phyloP scores from a whole-genome alignment of 441 rosid genomes.

The Francoa sonchifolia region DNA sequence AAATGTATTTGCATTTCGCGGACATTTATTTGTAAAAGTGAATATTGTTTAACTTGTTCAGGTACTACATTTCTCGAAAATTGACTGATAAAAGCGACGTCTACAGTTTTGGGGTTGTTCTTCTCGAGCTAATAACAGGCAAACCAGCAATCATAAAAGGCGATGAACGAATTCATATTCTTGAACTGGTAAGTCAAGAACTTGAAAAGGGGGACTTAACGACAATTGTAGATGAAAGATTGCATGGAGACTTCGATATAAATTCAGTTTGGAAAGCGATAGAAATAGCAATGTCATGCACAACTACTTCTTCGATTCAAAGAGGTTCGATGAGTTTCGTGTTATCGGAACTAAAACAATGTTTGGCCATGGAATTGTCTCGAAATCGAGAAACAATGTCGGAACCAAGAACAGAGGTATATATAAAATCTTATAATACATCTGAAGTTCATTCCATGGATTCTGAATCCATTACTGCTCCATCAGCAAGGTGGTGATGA shows the following conservation, averaged over 20 bases:
- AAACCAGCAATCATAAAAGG: constrained; percentile 16
- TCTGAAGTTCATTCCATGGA: neutral
- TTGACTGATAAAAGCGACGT: constrained; percentile 26
- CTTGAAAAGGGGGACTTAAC: constrained; percentile 25
- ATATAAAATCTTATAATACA: neutral
- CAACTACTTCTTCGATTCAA: constrained; percentile 10
- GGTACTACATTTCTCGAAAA: constrained; percentile 15
- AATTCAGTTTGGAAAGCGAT: constrained; percentile 28
- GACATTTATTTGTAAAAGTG: neutral
- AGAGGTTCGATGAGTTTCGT: constrained; percentile 30
- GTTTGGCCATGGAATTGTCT: constrained; percentile 21
- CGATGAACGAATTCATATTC: constrained; percentile 10
- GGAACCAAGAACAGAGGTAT: neutral
- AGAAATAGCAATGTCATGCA: constrained; percentile 36
- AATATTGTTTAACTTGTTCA: neutral
- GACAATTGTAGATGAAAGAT: constrained; percentile 26
- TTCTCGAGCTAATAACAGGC: constrained; percentile 38
- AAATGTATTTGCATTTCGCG: neutral
- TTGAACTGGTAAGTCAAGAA: constrained; percentile 15
- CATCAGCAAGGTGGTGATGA: neutral
- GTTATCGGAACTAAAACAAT: constrained; percentile 27
- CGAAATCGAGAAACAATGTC: constrained; percentile 1
- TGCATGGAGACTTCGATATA: constrained; percentile 17
- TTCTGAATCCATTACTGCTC: neutral
- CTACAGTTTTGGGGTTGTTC: constrained; percentile 27